Conservation (phyloP, 345 rosid species). For the Brassica rapa region DNA sequence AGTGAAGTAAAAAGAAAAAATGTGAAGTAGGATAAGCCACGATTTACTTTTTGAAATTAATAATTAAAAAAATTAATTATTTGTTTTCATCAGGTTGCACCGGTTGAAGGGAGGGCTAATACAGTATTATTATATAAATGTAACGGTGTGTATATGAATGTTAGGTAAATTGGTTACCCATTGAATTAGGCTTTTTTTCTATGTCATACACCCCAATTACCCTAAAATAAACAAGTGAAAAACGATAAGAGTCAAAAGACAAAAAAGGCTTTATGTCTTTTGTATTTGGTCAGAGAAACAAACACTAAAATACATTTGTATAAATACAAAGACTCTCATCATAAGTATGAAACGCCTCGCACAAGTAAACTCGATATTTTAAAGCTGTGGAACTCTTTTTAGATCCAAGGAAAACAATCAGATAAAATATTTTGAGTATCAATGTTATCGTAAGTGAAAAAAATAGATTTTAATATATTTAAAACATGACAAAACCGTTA, state of each 20-base stretch:
- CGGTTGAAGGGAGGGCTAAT: no score
- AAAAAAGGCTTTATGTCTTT: neutral
- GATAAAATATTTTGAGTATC: neutral
- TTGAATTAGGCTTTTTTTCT: no score
- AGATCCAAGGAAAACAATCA: neutral
- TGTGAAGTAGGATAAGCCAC: no score
- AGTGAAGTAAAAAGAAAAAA: no score
- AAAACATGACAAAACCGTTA: neutral
- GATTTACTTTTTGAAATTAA: no score
- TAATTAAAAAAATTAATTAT: no score
- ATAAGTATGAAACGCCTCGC: slow-evolving; percentile 5
- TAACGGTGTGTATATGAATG: no score
- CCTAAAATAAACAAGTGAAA: neutral
- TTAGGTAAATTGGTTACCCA: no score
- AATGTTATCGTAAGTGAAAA: neutral
- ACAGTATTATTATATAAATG: no score
- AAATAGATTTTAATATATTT: neutral
- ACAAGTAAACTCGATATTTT: slow-evolving; percentile 26
- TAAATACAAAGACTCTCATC: neutral
- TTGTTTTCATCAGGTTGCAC: no score
- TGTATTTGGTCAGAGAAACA: slow-evolving; percentile 28
- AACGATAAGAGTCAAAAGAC: slow-evolving; percentile 13
- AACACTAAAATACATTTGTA: slow-evolving; percentile 8
- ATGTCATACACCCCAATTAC: no score
- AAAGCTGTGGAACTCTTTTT: neutral